phyloP scores from a whole-genome alignment of 495 filamentous ascomycete species.

The Ramalina peruviana region DNA sequence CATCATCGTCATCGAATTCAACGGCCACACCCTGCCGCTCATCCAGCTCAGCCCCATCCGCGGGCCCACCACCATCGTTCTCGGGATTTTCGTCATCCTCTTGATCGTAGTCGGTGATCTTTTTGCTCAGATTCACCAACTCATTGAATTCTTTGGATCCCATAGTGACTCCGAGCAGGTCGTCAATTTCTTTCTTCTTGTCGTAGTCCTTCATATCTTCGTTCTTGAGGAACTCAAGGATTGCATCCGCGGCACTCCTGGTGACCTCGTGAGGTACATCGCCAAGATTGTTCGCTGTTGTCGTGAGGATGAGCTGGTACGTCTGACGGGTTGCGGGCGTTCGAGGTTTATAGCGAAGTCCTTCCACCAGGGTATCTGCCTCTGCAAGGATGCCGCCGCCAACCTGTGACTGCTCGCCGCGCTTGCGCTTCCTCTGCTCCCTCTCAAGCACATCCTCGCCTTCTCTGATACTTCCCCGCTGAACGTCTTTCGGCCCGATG shows the following conservation, averaged over 20 bases:
- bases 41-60: slow-evolving; percentile 63
- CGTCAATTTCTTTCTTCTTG: slow-evolving; percentile 95
- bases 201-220: slow-evolving; percentile 95
- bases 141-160: slow-evolving; percentile 91
- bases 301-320: slow-evolving; percentile 90
- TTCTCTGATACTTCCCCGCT: slow-evolving; percentile 68
- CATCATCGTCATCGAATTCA: slow-evolving; percentile 86
- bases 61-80: slow-evolving; percentile 28
- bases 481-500: slow-evolving; percentile 47
- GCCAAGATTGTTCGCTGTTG: slow-evolving; percentile 75
- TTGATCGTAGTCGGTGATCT: slow-evolving; percentile 96
- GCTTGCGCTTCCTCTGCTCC: slow-evolving; percentile 78
- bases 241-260: slow-evolving; percentile 87
- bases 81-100: slow-evolving; percentile 93
- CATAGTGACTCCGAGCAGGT: slow-evolving; percentile 70
- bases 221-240: slow-evolving; percentile 84
- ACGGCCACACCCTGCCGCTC: slow-evolving; percentile 94
- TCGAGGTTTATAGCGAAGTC: slow-evolving; percentile 71
- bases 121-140: slow-evolving; percentile 91
- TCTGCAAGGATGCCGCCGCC: slow-evolving; percentile 75
- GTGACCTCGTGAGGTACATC: slow-evolving; percentile 88
- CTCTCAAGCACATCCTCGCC: slow-evolving; percentile 76
- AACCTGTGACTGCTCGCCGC: slow-evolving; percentile 53
- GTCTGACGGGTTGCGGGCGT: slow-evolving; percentile 86
- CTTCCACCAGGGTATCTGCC: slow-evolving; percentile 77